Base-by-base conservation (phyloP, 768 basidiomycete genomes). In the Daedaleopsis sinensis region DNA sequence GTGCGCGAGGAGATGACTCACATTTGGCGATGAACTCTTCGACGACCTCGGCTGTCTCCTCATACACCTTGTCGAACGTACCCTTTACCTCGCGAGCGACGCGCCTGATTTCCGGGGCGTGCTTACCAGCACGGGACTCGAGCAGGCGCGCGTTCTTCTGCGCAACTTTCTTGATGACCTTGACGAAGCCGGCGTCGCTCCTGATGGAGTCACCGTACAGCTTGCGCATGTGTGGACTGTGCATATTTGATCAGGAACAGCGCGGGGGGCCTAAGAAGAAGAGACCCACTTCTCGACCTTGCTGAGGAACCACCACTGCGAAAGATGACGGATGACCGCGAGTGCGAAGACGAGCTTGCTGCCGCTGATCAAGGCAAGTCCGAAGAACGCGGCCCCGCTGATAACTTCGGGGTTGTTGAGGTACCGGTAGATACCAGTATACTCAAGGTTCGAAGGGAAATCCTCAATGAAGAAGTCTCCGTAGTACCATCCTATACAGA, bases 351-450 rank as follows among this genome's bases (percentile, higher is more conserved):
- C 94, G n/a, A 95, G 84, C 71, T 94, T 96, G 73, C 90, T 95
- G 15, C 90, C 92, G 65, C 93, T 95, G 71, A 99, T 91, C 56
- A 98, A 79, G 5, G 91, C 90, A 13, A 98, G 78, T 16, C 97
- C 97, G 65, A 98, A 92, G 83, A 96, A 96, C 0, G 94, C 90
- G 2, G 95, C 94, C 3, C 94, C 95, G 24, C 94, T 94, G 88
- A 96, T 93, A 37, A 94, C 86, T 72, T 98, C 96, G 0, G 96
- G 96, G 70, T 98, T 96, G 74, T 97, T 94, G 42, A 96, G 79
- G 77, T 93, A 96, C 87, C 96, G 87, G 76, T 96, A 99, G 66
- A 99, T 98, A 36, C 97, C 97, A 55, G 94, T 96, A 72, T 98
- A 98, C 61, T 96, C 94, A 10, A 98, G 78, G 62, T 92, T 86